Percentiles rank a stretch among this genome's conserved stretches.
phyloP scores from a whole-genome alignment of 495 filamentous ascomycete species.

The Aspergillus cristatus region DNA sequence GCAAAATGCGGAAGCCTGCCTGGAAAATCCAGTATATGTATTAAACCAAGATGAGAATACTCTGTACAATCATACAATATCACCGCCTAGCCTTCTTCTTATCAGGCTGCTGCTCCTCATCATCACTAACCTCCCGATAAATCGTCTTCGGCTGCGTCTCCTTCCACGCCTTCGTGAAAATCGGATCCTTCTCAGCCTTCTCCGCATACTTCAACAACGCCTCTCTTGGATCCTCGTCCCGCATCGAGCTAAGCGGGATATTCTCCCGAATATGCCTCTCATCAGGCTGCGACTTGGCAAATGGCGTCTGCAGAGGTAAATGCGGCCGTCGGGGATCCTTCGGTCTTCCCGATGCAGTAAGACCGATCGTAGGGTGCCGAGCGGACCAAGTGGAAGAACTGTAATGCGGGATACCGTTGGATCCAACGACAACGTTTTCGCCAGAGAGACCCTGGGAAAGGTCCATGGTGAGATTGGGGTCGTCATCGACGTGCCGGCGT shows the following conservation, averaged over 20 bases:
- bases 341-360: conserved; percentile 71
- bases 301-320: conserved; percentile 77
- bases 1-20: no score
- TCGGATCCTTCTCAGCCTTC: conserved; percentile 82
- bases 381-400: conserved; percentile 45
- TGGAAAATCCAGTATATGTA: no score
- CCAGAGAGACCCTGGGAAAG: conserved; percentile 66
- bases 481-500: conserved; percentile 88
- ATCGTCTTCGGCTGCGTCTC: conserved; percentile 88
- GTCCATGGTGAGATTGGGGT: conserved; percentile 76
- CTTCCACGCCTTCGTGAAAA: conserved; percentile 91
- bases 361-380: conserved; percentile 60
- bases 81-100: conserved; percentile 55
- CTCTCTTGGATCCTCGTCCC: conserved; percentile 93
- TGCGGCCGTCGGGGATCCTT: conserved; percentile 75
- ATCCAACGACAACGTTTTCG: conserved; percentile 63
- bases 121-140: conserved; percentile 88
- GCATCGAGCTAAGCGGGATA: conserved; percentile 87
- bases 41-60: no score
- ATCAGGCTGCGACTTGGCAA: conserved; percentile 84
- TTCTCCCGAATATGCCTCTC: conserved; percentile 78
- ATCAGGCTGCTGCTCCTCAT: conserved; percentile 61
- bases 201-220: conserved; percentile 93
- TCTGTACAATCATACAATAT: no score
- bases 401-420: conserved; percentile 36